phyloP scores from a whole-genome alignment of 2,329 filamentous ascomycete species.

The Claviceps capensis region DNA sequence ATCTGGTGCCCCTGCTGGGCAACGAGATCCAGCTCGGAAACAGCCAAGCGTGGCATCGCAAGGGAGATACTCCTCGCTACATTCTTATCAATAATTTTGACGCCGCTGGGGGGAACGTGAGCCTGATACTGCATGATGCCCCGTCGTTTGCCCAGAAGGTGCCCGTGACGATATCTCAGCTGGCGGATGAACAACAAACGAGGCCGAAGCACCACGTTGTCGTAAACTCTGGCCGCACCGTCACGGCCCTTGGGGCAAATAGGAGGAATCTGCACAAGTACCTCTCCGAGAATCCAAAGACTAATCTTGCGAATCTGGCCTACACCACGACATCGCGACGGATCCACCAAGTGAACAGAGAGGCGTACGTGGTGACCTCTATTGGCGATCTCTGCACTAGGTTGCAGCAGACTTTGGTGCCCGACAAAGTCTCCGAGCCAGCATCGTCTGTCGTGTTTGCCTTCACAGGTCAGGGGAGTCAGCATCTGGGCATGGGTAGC shows the following conservation, averaged over 20 bases:
- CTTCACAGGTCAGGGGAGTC: too few relatives aligned
- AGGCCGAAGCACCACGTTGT: neutral
- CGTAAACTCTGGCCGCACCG: neutral
- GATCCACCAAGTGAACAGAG: too few relatives aligned
- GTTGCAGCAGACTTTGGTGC: too few relatives aligned
- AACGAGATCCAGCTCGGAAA: neutral
- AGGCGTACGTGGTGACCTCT: too few relatives aligned
- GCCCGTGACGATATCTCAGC: neutral
- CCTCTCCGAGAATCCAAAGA: neutral
- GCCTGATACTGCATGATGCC: neutral
- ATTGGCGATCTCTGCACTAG: too few relatives aligned
- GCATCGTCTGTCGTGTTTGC: too few relatives aligned
- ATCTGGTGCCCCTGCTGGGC: neutral
- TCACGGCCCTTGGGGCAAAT: neutral
- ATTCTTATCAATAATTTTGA: neutral
- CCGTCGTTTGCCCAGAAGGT: neutral
- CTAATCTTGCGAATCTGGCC: constrained; percentile 6
- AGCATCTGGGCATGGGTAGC: too few relatives aligned
- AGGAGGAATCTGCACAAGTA: neutral
- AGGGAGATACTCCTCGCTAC: neutral
- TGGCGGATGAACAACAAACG: neutral
- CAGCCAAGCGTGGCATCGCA: neutral
- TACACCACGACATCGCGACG: too few relatives aligned
- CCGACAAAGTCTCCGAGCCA: too few relatives aligned
- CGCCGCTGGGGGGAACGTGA: neutral